Evolutionary conservation across 169 alveolate genomes (phyloP).

Genomic region (Cryptosporidium felis): DNA sequence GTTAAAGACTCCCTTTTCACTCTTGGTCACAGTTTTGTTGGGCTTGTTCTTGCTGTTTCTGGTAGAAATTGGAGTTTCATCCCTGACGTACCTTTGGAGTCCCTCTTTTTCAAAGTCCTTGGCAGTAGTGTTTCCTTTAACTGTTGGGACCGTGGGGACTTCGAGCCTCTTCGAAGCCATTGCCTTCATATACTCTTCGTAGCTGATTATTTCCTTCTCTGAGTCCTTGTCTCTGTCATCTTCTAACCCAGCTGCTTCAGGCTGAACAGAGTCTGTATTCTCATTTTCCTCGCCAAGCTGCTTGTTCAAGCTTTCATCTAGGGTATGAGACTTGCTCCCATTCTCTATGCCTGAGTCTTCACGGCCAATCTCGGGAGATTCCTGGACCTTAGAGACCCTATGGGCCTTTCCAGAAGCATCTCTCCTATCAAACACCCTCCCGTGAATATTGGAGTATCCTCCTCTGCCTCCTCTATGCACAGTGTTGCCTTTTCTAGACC

Average conservation of each 20-base stretch:
- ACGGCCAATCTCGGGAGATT: not conserved
- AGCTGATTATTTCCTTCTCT: not conserved
- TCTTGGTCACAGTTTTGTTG: not conserved
- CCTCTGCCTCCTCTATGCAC: conserved; percentile 70
- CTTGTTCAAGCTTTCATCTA: not conserved
- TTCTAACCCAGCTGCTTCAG: not conserved
- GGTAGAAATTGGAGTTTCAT: not conserved
- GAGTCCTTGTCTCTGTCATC: not conserved
- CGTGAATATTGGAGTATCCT: conserved; percentile 29
- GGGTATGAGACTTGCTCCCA: not conserved
- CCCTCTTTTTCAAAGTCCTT: conserved; percentile 62
- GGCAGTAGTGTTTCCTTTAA: conserved; percentile 33
- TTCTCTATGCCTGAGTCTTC: not conserved
- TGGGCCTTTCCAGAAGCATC: conserved; percentile 66
- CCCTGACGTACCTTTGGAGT: conserved; percentile 25
- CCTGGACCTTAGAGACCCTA: conserved; percentile 8
- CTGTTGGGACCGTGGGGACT: not conserved
- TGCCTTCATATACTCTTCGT: conserved; percentile 47
- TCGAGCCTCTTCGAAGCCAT: conserved; percentile 36
- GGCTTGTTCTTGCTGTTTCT: conserved; percentile 15
- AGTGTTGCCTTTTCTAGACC: conserved; percentile 25
- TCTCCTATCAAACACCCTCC: conserved; percentile 59
- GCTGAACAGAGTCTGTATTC: too few relatives aligned
- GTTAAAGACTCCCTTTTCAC: conserved; percentile 21
- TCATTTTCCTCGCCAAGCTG: not conserved